A percentile compares a stretch with the other conserved stretches of the same genome.
These are phyloP conservation scores for Tulasnella sp. DNA, from an alignment of 768 basidiomycete genomes.

Conservation along the genomic window DNA sequence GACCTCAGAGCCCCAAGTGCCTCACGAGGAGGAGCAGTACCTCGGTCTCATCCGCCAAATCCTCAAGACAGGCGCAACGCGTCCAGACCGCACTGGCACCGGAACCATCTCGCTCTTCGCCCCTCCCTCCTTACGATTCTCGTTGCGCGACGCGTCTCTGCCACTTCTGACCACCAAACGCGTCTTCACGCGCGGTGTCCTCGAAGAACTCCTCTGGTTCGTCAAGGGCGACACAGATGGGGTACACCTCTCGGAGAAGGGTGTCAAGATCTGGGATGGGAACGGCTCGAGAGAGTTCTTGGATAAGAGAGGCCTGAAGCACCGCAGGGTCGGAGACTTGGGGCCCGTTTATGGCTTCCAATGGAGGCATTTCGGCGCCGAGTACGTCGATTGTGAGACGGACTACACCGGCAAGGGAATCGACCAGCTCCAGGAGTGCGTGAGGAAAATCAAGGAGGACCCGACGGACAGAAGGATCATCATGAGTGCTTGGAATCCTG, in stretches of 20 bases:
- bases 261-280: slow-evolving; percentile 96
- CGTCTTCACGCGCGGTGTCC: slow-evolving; percentile 81
- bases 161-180: slow-evolving; percentile 93
- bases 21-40: slow-evolving; percentile 74
- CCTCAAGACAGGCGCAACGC: slow-evolving; percentile 59
- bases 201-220: slow-evolving; percentile 95
- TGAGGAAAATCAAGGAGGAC: slow-evolving; percentile 87
- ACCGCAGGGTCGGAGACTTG: slow-evolving; percentile 81
- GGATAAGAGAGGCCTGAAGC: slow-evolving; percentile 68
- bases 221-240: slow-evolving; percentile 76
- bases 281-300: slow-evolving; percentile 85
- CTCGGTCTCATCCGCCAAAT: slow-evolving; percentile 68
- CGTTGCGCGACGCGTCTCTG: slow-evolving; percentile 58
- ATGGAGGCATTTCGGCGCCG: slow-evolving; percentile 90
- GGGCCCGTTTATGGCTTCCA: slow-evolving; percentile 98
- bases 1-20: background rate
- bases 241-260: slow-evolving; percentile 58
- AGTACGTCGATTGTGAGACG: slow-evolving; percentile 57
- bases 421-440: slow-evolving; percentile 83
- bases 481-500: slow-evolving; percentile 94
- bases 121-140: slow-evolving; percentile 81
- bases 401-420: slow-evolving; percentile 78
- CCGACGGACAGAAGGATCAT: slow-evolving; percentile 9
- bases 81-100: slow-evolving; percentile 89
- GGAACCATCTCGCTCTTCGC: slow-evolving; percentile 90